Evolutionary conservation across 805 yeast species (phyloP).

Genomic region (Candida ascalaphidarum): DNA sequence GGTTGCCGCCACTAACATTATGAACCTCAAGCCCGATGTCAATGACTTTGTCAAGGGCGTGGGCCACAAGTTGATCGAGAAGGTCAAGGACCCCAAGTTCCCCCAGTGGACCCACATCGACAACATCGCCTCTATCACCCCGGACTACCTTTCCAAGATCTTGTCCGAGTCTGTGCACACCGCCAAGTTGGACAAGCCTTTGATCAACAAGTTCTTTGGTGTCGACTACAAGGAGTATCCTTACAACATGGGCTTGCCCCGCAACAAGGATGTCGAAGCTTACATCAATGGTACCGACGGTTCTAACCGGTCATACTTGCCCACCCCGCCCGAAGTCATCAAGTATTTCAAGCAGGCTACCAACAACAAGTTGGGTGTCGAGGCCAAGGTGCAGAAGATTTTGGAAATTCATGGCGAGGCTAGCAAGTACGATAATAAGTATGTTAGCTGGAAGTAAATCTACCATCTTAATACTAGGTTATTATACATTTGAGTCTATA

Average conservation of each 20-base stretch:
- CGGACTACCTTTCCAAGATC: slow-evolving; percentile 11
- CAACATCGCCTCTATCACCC: slow-evolving; percentile 4
- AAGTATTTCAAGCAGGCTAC: slow-evolving; percentile 49
- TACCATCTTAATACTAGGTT: too few relatives aligned
- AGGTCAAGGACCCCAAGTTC: slow-evolving; percentile 47
- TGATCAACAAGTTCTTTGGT: slow-evolving; percentile 30
- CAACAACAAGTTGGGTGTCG: slow-evolving; percentile 51
- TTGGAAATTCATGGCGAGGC: slow-evolving; percentile 49
- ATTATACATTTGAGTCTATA: too few relatives aligned
- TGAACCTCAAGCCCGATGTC: slow-evolving; percentile 46
- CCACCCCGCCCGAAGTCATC: slow-evolving; percentile 59
- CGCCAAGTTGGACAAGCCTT: slow-evolving; percentile 15
- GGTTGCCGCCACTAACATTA: slow-evolving; percentile 60
- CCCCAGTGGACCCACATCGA: slow-evolving; percentile 31
- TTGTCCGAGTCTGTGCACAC: slow-evolving; percentile 10
- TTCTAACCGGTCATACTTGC: slow-evolving; percentile 55
- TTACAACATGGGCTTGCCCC: slow-evolving; percentile 72
- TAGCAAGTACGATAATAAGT: slow-evolving; percentile 30
- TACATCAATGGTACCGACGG: slow-evolving; percentile 67
- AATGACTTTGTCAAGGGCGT: slow-evolving; percentile 65
- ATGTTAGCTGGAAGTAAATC: slow-evolving; percentile 25
- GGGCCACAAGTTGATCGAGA: slow-evolving; percentile 52
- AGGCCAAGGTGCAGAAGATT: slow-evolving; percentile 48
- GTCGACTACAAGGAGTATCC: slow-evolving; percentile 42
- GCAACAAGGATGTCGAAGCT: slow-evolving; percentile 51